Evolutionary conservation across 805 yeast species (phyloP).

Genomic region (Kuraishia borneana): DNA sequence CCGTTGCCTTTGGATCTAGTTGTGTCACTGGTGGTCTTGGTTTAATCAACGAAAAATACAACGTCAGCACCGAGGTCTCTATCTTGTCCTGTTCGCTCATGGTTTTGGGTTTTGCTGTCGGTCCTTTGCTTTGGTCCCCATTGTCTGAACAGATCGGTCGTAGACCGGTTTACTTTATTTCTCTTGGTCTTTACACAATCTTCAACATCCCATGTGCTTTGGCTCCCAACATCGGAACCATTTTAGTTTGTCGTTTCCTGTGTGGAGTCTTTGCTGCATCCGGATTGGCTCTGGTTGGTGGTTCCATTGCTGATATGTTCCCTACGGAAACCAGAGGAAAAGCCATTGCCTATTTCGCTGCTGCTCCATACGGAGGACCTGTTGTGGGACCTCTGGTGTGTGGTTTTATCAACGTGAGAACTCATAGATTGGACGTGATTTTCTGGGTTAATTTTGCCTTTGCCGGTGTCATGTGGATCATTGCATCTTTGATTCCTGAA

Average conservation of each 20-base stretch:
- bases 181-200: conserved; percentile 61
- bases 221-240: conserved; percentile 71
- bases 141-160: conserved; percentile 79
- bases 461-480: conserved; percentile 74
- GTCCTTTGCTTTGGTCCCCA: conserved; percentile 88
- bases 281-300: conserved; percentile 81
- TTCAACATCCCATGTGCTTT: conserved; percentile 85
- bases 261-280: conserved; percentile 83
- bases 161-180: conserved; percentile 69
- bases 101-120: conserved; percentile 83
- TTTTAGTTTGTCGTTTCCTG: conserved; percentile 72
- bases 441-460: conserved; percentile 92
- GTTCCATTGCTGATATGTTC: conserved; percentile 84
- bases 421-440: conserved; percentile 58
- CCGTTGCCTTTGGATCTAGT: conserved; percentile 91
- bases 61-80: conserved; percentile 71
- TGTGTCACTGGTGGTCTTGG: conserved; percentile 79
- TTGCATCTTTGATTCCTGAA: conserved; percentile 65
- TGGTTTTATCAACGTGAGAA: conserved; percentile 70
- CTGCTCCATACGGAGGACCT: conserved; percentile 90
- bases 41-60: conserved; percentile 51
- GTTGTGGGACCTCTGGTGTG: conserved; percentile 82
- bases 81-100: conserved; percentile 71
- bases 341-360: conserved; percentile 86
- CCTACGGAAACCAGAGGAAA: conserved; percentile 71